Evolutionary conservation across 1,284 basidiomycete species (phyloP).

Genomic region (Cryptococcus jaspeensis): DNA sequence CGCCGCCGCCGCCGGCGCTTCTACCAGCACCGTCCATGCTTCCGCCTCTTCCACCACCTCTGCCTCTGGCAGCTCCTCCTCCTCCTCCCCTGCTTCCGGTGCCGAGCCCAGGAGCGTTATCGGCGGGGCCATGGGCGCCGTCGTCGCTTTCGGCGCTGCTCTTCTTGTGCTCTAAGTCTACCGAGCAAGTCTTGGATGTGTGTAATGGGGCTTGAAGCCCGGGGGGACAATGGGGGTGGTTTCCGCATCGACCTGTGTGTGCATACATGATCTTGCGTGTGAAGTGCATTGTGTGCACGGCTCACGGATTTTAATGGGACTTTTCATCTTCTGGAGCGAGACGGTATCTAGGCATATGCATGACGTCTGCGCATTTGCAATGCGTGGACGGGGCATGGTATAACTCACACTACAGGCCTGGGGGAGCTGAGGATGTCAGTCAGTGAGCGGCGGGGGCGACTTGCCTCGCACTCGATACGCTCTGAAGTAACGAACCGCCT

Average conservation of each 20-base stretch:
- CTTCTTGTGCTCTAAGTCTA: conserved; percentile 15
- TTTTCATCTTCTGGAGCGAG: too few relatives aligned
- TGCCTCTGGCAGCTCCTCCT: not conserved
- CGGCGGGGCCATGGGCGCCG: conserved; percentile 2
- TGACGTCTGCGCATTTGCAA: not conserved
- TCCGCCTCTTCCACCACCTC: conserved; percentile 1
- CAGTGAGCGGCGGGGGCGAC: too few relatives aligned
- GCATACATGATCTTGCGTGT: not conserved
- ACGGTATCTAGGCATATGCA: too few relatives aligned
- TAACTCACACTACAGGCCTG: not conserved
- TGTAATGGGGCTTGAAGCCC: not conserved
- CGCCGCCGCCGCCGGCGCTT: not conserved
- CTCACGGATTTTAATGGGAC: not conserved
- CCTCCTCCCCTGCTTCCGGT: not conserved
- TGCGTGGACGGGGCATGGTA: not conserved
- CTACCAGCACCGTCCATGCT: not conserved
- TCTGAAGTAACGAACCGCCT: too few relatives aligned
- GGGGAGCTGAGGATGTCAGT: too few relatives aligned
- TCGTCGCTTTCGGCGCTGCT: conserved; percentile 10
- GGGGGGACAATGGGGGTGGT: not conserved
- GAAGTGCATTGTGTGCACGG: not conserved
- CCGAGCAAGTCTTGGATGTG: not conserved
- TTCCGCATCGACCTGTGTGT: not conserved
- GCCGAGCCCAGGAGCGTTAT: not conserved
- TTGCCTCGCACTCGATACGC: too few relatives aligned